These are phyloP conservation scores for Aphanomyces euteiches DNA, from an alignment of 352 stramenopile species.

Conservation along the genomic window DNA sequence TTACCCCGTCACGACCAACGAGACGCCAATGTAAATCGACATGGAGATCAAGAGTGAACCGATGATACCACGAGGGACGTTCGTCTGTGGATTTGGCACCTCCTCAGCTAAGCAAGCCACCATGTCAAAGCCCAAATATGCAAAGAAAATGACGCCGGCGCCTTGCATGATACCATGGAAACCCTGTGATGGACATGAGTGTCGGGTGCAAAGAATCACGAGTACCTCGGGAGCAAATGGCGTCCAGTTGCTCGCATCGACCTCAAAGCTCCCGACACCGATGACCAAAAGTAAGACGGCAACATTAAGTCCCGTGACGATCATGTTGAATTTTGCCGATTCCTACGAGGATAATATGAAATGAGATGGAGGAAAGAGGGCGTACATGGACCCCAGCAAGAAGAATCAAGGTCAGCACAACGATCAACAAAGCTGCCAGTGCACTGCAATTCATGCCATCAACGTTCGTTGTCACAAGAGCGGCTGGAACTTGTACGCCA, in stretches of 20 bases:
- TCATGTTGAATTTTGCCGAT: conserved; percentile 89
- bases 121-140: conserved; percentile 92
- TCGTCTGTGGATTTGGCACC: conserved; percentile 84
- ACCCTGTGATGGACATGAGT: conserved; percentile 40
- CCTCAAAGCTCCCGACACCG: conserved; percentile 64
- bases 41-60: conserved; percentile 88
- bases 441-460: conserved; percentile 68
- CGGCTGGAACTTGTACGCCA: conserved; percentile 57
- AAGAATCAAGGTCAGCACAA: conserved; percentile 80
- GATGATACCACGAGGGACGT: conserved; percentile 90
- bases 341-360: conserved; percentile 46
- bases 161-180: conserved; percentile 85
- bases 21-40: conserved; percentile 86
- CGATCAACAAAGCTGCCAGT: conserved; percentile 73
- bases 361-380: conserved; percentile 10
- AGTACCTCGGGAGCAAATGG: conserved; percentile 65
- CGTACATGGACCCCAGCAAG: conserved; percentile 75
- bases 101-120: conserved; percentile 90
- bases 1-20: conserved; percentile 83
- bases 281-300: conserved; percentile 89
- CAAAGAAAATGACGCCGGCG: conserved; percentile 88
- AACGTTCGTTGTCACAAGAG: conserved; percentile 53
- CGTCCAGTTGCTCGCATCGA: conserved; percentile 71
- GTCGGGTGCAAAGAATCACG: neutral
- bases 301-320: conserved; percentile 88